Percentiles rank a stretch among this genome's conserved stretches.
phyloP scores from a whole-genome alignment of 805 yeast species.

The Saccharomycodes ludwigii region DNA sequence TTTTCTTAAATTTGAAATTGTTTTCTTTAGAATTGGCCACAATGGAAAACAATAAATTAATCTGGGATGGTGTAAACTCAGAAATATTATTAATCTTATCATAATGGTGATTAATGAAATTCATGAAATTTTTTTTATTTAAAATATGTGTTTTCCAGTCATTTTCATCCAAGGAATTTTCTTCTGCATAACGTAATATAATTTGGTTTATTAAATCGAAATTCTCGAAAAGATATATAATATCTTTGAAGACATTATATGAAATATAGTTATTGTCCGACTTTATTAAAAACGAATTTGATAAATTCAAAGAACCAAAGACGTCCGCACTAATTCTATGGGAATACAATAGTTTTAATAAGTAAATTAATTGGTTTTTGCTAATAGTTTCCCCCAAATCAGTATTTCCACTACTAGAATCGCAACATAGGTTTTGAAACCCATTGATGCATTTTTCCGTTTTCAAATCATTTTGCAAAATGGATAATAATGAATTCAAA shows the following conservation, averaged over 20 bases:
- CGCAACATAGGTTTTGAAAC: conserved; percentile 16
- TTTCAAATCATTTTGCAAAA: conserved; percentile 29
- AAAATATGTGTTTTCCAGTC: conserved; percentile 21
- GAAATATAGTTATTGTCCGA: conserved; percentile 22
- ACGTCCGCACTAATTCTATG: conserved; percentile 27
- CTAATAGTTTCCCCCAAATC: conserved; percentile 16
- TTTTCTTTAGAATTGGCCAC: conserved; percentile 24
- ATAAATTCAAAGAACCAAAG: conserved; percentile 23
- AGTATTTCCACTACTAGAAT: neutral
- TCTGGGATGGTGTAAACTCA: conserved; percentile 31
- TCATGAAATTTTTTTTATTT: conserved; percentile 25
- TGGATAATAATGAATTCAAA: conserved; percentile 28
- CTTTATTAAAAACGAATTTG: conserved; percentile 17
- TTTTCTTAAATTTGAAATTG: conserved; percentile 10
- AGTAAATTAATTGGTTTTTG: conserved; percentile 24
- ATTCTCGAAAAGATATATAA: conserved; percentile 27
- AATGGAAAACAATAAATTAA: conserved; percentile 26
- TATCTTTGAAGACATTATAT: conserved; percentile 27
- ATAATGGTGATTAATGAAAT: conserved; percentile 25
- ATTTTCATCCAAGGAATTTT: conserved; percentile 17
- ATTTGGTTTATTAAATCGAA: conserved; percentile 29
- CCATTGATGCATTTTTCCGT: conserved; percentile 22
- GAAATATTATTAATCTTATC: conserved; percentile 29
- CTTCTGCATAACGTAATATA: conserved; percentile 22
- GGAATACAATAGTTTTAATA: conserved; percentile 24